Percentiles rank a stretch among this genome's conserved stretches.
Evolutionary conservation across 2,329 filamentous ascomycete genomes (phyloP).

Genomic region (Volutella citrinella): DNA sequence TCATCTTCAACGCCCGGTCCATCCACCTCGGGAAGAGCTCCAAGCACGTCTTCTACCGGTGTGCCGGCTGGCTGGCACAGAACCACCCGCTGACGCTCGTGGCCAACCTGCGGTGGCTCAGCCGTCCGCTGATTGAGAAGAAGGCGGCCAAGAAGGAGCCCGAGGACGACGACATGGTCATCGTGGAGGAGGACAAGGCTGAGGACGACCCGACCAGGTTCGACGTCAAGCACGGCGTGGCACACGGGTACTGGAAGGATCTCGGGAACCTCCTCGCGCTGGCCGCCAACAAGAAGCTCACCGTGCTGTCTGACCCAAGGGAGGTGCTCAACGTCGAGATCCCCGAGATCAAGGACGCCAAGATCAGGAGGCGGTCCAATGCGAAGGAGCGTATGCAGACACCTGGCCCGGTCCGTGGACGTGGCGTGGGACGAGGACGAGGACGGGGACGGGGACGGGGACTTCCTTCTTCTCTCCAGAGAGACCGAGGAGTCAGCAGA

Average conservation of each 20-base stretch:
- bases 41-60: conserved; percentile 46
- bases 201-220: conserved; percentile 35
- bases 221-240: conserved; percentile 45
- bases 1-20: conserved; percentile 59
- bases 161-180: conserved; percentile 34
- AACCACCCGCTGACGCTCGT: conserved; percentile 54
- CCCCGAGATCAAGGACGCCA: conserved; percentile 19
- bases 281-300: conserved; percentile 45
- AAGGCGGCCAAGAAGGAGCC: conserved; percentile 39
- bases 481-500: background rate
- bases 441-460: too few species aligned
- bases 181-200: conserved; percentile 29
- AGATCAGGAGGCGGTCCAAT: background rate
- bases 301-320: conserved; percentile 35
- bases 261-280: conserved; percentile 55
- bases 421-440: conserved; percentile 12
- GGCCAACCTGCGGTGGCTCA: conserved; percentile 52
- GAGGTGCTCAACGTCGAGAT: conserved; percentile 39
- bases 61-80: conserved; percentile 53
- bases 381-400: background rate
- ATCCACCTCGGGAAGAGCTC: conserved; percentile 58
- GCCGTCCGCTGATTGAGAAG: conserved; percentile 54
- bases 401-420: background rate
- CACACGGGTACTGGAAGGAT: conserved; percentile 64
- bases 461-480: background rate